A percentile compares a stretch with the other conserved stretches of the same genome.
Evolutionary conservation across 139 green algal genomes (phyloP).

Genomic region (Chlamydomonas asymmetrica): DNA sequence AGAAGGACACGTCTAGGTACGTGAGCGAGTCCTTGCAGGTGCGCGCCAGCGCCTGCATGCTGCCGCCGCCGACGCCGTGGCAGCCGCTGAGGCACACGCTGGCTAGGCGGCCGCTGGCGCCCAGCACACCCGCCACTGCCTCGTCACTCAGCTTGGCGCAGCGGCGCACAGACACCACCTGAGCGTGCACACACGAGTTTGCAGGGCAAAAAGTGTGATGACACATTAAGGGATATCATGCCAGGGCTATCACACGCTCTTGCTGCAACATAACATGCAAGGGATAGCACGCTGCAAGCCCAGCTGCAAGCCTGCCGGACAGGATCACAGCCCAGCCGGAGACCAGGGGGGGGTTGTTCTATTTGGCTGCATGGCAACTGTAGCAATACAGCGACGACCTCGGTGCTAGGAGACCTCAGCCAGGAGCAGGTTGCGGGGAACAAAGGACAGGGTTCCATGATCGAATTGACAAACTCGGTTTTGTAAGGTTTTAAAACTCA

Average conservation of each 20-base stretch:
- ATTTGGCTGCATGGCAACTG: too few species aligned
- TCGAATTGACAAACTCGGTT: too few species aligned
- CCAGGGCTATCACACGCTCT: neutral
- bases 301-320: neutral
- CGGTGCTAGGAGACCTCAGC: too few species aligned
- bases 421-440: too few species aligned
- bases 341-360: too few species aligned
- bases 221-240: neutral
- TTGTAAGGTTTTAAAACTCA: too few species aligned
- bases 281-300: neutral
- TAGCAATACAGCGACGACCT: too few species aligned
- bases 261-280: neutral
- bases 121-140: slow-evolving; percentile 36
- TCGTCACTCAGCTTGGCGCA: slow-evolving; percentile 50
- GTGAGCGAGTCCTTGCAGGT: slow-evolving; percentile 22
- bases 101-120: slow-evolving; percentile 32
- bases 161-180: slow-evolving; percentile 46
- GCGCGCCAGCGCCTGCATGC: slow-evolving; percentile 2
- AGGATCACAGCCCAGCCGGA: neutral
- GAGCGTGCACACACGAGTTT: neutral
- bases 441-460: too few species aligned
- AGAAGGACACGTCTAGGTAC: slow-evolving; percentile 40
- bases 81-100: slow-evolving; percentile 24
- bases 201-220: neutral
- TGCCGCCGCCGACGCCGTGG: neutral